These are phyloP conservation scores for Solanum sitiens DNA, from an alignment of 257 asterid genomes.

Conservation along the genomic window DNA sequence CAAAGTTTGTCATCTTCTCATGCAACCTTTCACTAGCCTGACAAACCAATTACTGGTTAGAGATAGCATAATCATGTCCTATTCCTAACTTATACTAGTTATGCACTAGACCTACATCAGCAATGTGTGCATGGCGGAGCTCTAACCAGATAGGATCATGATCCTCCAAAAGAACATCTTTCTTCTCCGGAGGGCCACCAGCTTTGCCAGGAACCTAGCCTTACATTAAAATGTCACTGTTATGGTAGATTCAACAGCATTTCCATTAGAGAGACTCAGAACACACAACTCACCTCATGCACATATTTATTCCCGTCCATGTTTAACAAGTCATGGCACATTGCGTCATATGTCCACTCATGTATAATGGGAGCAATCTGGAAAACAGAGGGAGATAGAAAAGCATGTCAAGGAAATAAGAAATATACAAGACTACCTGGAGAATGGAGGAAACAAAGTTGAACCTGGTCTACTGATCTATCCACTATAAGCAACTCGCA, in stretches of 20 bases:
- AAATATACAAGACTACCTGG: background rate
- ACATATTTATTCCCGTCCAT: constrained; percentile 98
- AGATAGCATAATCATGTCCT: background rate
- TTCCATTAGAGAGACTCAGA: constrained; percentile 3
- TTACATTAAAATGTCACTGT: constrained; percentile 7
- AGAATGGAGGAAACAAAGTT: background rate
- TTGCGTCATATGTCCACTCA: constrained; percentile 99
- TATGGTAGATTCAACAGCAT: constrained; percentile 4
- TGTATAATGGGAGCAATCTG: constrained; percentile 97
- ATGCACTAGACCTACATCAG: constrained; percentile 63
- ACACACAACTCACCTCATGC: constrained; percentile 56
- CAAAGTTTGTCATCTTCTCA: constrained; percentile 94
- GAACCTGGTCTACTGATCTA: constrained; percentile 96
- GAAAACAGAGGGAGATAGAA: background rate
- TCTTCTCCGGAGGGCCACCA: constrained; percentile 80
- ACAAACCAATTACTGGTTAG: constrained; percentile 21
- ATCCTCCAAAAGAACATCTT: constrained; percentile 97
- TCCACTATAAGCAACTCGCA: constrained; percentile 94
- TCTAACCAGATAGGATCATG: constrained; percentile 99
- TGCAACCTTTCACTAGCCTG: constrained; percentile 94
- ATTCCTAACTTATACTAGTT: background rate
- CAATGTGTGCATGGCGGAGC: constrained; percentile 97
- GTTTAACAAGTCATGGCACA: constrained; percentile 90
- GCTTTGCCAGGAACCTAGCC: constrained; percentile 74
- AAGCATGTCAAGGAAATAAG: background rate